Conservation (phyloP, 306 rosid species). For the Bauhinia variegata region DNA sequence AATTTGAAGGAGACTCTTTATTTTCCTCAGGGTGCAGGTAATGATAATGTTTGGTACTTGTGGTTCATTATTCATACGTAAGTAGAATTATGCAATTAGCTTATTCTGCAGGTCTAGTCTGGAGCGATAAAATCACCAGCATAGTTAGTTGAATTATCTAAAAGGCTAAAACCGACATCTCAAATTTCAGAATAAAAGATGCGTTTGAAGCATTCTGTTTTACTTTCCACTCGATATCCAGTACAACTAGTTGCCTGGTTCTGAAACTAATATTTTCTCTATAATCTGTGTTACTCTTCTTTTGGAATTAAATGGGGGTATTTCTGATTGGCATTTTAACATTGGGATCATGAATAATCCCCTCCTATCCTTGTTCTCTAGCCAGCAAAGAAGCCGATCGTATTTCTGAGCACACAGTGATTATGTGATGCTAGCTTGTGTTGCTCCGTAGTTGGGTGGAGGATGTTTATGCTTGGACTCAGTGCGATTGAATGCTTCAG, state of each 20-base stretch:
- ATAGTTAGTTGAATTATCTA: slow-evolving; percentile 1
- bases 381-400: neutral
- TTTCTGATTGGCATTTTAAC: slow-evolving; percentile 1
- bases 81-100: neutral
- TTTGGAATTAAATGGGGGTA: neutral
- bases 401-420: slow-evolving; percentile 7
- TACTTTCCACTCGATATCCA: neutral
- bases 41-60: neutral
- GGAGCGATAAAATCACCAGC: slow-evolving; percentile 15
- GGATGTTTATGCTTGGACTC: neutral
- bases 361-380: slow-evolving; percentile 4
- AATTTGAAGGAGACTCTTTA: slow-evolving; percentile 65
- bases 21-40: slow-evolving; percentile 82
- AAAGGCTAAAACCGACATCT: slow-evolving; percentile 5
- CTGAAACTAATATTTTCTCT: neutral
- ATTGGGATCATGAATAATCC: neutral
- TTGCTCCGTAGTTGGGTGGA: neutral
- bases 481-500: neutral
- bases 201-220: neutral
- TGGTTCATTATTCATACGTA: neutral
- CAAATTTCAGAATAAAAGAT: slow-evolving; percentile 2
- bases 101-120: slow-evolving; percentile 5
- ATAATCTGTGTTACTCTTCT: slow-evolving; percentile 9
- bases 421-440: neutral
- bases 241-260: neutral